Percentiles rank a stretch among this genome's conserved stretches.
phyloP scores from a whole-genome alignment of 768 basidiomycete species.

The Nidula microcarpa region DNA sequence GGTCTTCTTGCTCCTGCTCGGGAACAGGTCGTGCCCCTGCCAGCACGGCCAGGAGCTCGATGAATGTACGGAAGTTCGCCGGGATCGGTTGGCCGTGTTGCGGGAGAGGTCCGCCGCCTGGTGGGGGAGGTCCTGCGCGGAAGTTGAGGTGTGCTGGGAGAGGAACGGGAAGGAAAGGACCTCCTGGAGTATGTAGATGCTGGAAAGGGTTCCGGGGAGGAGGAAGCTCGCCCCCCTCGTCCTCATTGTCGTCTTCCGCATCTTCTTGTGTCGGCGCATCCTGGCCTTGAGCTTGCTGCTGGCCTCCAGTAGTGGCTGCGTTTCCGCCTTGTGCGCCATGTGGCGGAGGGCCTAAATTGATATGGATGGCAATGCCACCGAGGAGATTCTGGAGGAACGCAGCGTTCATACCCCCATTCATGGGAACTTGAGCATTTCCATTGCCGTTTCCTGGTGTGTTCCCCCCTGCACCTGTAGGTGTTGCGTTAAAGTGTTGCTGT shows the following conservation, averaged over 20 bases:
- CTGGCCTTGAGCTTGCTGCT: no score
- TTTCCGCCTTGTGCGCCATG: not conserved
- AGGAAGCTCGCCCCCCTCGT: no score
- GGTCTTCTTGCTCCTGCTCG: constrained; percentile 51
- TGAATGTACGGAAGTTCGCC: no score
- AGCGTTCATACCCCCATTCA: no score
- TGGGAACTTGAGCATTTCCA: no score
- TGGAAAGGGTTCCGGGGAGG: no score
- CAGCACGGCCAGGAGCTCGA: not conserved
- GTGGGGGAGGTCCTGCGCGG: not conserved
- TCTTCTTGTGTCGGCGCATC: no score
- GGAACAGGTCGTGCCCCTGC: constrained; percentile 5
- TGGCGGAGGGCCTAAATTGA: not conserved
- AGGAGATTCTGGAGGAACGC: not conserved
- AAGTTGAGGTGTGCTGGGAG: not conserved
- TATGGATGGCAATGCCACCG: not conserved
- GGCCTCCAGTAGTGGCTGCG: not conserved
- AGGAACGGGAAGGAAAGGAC: not conserved
- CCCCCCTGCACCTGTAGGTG: no score
- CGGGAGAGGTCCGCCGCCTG: not conserved
- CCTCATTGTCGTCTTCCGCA: no score
- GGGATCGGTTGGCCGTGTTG: no score
- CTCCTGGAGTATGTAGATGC: not conserved
- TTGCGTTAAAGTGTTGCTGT: no score
- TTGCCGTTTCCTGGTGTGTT: no score